Conservation (phyloP, 2,329 filamentous ascomycete species). For the Pezicula radicicola region DNA sequence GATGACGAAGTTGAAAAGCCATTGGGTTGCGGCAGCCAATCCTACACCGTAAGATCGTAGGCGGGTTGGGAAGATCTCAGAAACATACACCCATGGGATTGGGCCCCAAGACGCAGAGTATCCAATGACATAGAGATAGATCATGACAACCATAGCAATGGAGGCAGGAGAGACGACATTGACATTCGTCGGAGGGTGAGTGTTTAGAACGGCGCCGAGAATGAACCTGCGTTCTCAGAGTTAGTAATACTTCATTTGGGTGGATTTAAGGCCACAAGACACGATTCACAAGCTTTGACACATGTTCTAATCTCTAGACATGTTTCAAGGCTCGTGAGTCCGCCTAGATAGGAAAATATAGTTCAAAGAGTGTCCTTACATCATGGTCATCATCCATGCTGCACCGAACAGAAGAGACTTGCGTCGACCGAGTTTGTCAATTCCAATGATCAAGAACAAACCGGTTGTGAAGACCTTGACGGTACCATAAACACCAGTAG, state of each 20-base stretch:
- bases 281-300: too few species aligned
- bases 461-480: slow-evolving; percentile 63
- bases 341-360: too few species aligned
- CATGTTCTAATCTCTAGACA: too few species aligned
- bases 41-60: slow-evolving; percentile 53
- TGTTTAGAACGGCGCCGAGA: slow-evolving; percentile 44
- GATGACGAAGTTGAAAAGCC: slow-evolving; percentile 70
- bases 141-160: slow-evolving; percentile 20
- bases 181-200: slow-evolving; percentile 31
- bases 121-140: slow-evolving; percentile 28
- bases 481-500: slow-evolving; percentile 69
- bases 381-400: slow-evolving; percentile 47
- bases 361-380: slow-evolving; percentile 23
- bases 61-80: slow-evolving; percentile 49
- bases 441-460: slow-evolving; percentile 44
- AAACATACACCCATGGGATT: slow-evolving; percentile 49
- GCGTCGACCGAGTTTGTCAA: slow-evolving; percentile 46
- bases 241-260: too few species aligned
- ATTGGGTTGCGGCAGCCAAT: slow-evolving; percentile 64
- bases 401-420: slow-evolving; percentile 46
- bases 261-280: too few species aligned
- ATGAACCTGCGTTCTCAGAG: slow-evolving; percentile 30
- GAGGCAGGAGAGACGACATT: slow-evolving; percentile 40
- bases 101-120: slow-evolving; percentile 52
- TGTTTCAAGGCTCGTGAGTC: too few species aligned